Conservation (phyloP, 805 yeast genomes). For the Jamesozyma gamospora region DNA sequence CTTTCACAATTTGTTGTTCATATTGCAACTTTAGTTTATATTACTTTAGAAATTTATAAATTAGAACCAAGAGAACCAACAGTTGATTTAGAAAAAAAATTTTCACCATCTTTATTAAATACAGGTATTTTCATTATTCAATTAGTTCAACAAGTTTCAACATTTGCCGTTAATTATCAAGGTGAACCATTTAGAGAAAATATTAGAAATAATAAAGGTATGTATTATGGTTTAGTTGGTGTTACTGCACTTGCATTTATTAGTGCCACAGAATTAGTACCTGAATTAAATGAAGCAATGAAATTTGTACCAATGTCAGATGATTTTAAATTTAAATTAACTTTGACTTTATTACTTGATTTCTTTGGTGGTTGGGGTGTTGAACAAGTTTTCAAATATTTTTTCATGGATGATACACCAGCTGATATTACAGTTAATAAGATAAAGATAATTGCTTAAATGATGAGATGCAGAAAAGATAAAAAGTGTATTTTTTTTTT, state of each 20-base stretch:
- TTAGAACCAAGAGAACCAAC: slow-evolving; percentile 90
- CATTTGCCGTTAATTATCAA: slow-evolving; percentile 95
- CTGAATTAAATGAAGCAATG: slow-evolving; percentile 88
- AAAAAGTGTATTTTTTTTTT: too few species aligned
- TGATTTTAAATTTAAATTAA: slow-evolving; percentile 67
- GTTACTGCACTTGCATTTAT: slow-evolving; percentile 81
- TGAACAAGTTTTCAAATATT: slow-evolving; percentile 70
- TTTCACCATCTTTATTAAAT: slow-evolving; percentile 81
- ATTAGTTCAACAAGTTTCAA: slow-evolving; percentile 92
- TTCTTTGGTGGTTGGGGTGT: slow-evolving; percentile 65
- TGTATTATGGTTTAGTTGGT: slow-evolving; percentile 91
- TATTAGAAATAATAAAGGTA: slow-evolving; percentile 83
- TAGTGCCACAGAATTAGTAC: slow-evolving; percentile 89
- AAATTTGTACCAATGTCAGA: slow-evolving; percentile 79
- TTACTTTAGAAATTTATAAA: slow-evolving; percentile 72
- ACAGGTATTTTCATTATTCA: slow-evolving; percentile 93
- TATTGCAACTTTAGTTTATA: slow-evolving; percentile 68
- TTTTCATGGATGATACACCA: slow-evolving; percentile 84
- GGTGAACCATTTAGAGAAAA: slow-evolving; percentile 95
- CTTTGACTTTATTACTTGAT: slow-evolving; percentile 64
- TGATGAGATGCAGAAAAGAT: too few species aligned
- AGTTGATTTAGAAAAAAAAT: slow-evolving; percentile 80
- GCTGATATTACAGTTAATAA: slow-evolving; percentile 66
- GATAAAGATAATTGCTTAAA: slow-evolving; percentile 1
- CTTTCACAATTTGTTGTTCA: slow-evolving; percentile 94